Evolutionary conservation across 2,329 filamentous ascomycete genomes (phyloP), one percentile per base, ranked within the genome.

Genomic region (Cucurbitaria berberidis): DNA sequence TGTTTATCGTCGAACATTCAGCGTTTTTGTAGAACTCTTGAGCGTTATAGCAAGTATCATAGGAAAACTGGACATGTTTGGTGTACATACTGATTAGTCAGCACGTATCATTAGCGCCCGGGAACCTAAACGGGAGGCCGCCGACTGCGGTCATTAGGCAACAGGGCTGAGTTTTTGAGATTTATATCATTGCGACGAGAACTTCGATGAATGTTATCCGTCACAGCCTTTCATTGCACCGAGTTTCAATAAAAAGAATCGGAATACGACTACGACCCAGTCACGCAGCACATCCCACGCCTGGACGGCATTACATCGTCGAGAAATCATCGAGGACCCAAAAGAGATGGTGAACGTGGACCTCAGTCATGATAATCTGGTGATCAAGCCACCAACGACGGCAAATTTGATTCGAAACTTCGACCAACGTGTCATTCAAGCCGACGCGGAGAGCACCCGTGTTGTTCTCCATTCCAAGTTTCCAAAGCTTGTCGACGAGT

Each of bases 1-100:
- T 86, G 3, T 80, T 73, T 39, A 69, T 78, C 35, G 74, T 83
- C 1, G 76, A 77, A 55, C 65, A 74, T 30, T 84, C 83, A 75
- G 66, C 13, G 76, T 80, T 8, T 82, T 87, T 61, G 78, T 84
- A 3, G 27, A 48, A 16, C 41, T 45, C 1, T 34, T 57, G 19
- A 51, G 38, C 22, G n/a, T 15, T 21, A 44, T 51, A 39, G 19
- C 50, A 11, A 5, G 26, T 10, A 43, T 48, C 21, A 15, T 53
- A 32, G 35, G 34, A 18, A 19, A 5, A 3, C 18, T 57, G 2
- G 24, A 43, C 1, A n/a, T n/a, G n/a, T n/a, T n/a, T n/a, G n/a
- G n/a, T n/a, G n/a, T n/a, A n/a, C n/a, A n/a, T n/a, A n/a, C n/a
- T n/a, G n/a, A n/a, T n/a, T n/a, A n/a, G n/a, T n/a, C n/a, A n/a